phyloP scores from a whole-genome alignment of 2,329 filamentous ascomycete species.

The Phoma herbarum region DNA sequence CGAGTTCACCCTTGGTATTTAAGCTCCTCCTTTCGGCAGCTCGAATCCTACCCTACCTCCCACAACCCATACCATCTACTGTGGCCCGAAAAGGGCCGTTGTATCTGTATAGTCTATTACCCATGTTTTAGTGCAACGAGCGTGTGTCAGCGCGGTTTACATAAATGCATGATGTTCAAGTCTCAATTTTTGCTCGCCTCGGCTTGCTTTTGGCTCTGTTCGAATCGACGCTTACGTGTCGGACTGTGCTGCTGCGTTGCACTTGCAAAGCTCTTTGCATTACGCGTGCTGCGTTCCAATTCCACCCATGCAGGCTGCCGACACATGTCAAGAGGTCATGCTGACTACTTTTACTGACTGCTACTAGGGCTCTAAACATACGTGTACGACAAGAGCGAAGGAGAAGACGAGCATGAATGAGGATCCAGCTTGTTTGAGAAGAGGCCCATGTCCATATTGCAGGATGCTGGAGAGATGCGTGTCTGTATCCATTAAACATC shows the following conservation, averaged over 20 bases:
- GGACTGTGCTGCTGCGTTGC: no score
- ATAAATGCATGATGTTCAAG: conserved; percentile 29
- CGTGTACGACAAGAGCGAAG: background rate
- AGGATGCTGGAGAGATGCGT: no score
- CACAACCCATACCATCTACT: background rate
- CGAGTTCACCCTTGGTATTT: conserved; percentile 74
- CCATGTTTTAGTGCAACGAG: conserved; percentile 16
- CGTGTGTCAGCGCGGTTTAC: conserved; percentile 15
- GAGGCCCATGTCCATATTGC: no score
- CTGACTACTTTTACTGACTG: background rate
- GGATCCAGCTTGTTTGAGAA: no score
- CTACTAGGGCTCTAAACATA: background rate
- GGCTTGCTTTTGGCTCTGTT: no score
- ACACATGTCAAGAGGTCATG: background rate
- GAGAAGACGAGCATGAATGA: no score
- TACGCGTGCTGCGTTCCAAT: background rate
- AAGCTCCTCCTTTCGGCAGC: conserved; percentile 46
- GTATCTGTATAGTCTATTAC: conserved; percentile 29
- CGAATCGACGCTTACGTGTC: no score
- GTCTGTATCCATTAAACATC: no score
- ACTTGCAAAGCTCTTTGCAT: no score
- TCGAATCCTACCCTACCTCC: background rate
- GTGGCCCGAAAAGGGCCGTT: conserved; percentile 5
- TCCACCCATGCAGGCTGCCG: background rate
- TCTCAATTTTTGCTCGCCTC: background rate